Evolutionary conservation across 2,329 filamentous ascomycete species (phyloP).

Genomic region (Aspergillus aculeatus): DNA sequence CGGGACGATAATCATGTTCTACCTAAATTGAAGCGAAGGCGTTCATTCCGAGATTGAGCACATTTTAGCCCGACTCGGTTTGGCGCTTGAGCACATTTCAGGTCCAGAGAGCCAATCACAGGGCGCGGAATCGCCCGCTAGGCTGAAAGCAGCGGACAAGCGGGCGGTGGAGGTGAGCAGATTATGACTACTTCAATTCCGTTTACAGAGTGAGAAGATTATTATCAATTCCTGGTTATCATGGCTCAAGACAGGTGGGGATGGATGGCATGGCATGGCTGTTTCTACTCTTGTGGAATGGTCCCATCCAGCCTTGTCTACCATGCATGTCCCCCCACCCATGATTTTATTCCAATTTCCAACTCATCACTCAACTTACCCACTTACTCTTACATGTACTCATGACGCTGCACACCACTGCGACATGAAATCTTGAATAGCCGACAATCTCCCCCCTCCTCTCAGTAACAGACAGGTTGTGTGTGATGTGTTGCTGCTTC

Average conservation of each 20-base stretch:
- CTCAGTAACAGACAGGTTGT: too few species aligned
- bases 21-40: background rate
- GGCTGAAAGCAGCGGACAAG: slow-evolving; percentile 4
- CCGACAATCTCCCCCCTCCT: background rate
- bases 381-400: too few species aligned
- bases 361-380: too few species aligned
- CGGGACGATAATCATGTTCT: too few species aligned
- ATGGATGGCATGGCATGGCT: too few species aligned
- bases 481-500: background rate
- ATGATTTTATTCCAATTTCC: background rate
- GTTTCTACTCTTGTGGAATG: too few species aligned
- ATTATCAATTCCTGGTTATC: background rate
- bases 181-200: slow-evolving; percentile 11
- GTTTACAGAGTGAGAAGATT: background rate
- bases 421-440: background rate
- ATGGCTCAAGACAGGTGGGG: too few species aligned
- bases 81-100: slow-evolving; percentile 20
- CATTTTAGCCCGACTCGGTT: slow-evolving; percentile 14
- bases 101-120: slow-evolving; percentile 7
- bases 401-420: background rate
- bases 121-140: background rate
- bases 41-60: slow-evolving; percentile 18
- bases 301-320: background rate
- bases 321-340: background rate
- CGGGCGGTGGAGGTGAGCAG: slow-evolving; percentile 13